Conservation (phyloP, 495 filamentous ascomycete species). For the Pyrenula massariospora region DNA sequence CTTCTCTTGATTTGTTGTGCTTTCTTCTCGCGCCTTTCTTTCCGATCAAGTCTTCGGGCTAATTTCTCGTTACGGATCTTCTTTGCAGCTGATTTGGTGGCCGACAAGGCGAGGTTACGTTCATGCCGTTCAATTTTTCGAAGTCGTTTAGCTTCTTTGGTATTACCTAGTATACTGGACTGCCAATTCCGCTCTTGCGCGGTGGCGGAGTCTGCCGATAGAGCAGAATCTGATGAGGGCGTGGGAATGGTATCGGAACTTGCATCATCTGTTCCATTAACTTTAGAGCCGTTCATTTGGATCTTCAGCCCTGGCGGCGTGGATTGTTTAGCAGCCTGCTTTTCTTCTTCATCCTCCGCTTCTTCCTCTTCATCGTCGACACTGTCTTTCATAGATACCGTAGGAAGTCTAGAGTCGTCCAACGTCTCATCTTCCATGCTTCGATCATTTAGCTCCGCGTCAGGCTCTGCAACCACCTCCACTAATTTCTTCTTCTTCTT, state of each 20-base stretch:
- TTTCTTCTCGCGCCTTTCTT: constrained; percentile 30
- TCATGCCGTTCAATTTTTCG: constrained; percentile 18
- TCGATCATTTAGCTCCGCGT: constrained; percentile 22
- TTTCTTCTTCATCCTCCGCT: background rate
- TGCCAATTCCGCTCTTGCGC: constrained; percentile 18
- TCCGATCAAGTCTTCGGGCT: constrained; percentile 17
- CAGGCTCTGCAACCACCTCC: constrained; percentile 24
- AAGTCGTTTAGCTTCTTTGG: constrained; percentile 18
- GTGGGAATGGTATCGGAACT: constrained; percentile 16
- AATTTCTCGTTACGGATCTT: constrained; percentile 32
- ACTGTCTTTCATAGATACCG: background rate
- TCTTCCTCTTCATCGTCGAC: background rate
- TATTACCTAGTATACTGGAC: constrained; percentile 16
- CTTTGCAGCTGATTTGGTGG: constrained; percentile 30
- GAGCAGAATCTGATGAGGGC: constrained; percentile 15
- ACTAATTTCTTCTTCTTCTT: constrained; percentile 38
- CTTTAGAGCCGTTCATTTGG: background rate
- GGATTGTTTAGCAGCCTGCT: background rate
- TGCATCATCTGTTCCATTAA: constrained; percentile 11
- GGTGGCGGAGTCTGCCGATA: constrained; percentile 13
- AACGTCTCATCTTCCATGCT: constrained; percentile 42
- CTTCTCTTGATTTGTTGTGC: constrained; percentile 27
- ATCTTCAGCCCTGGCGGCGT: background rate
- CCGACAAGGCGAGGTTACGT: constrained; percentile 17
- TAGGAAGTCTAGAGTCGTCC: constrained; percentile 17